phyloP scores from a whole-genome alignment of 768 basidiomycete genomes.

The Psilocybe subaeruginosa region DNA sequence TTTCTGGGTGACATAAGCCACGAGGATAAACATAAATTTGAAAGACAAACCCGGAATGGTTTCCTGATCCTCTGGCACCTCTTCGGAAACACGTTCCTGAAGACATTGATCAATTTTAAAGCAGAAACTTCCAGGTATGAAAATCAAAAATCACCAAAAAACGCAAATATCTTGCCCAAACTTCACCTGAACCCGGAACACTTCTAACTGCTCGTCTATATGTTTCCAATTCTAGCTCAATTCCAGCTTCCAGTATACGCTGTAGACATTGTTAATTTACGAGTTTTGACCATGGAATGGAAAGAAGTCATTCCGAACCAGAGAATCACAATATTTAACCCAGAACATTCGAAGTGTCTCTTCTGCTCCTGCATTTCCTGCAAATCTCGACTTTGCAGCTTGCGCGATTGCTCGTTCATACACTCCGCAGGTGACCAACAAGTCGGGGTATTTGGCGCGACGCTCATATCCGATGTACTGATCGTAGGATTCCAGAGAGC shows the following conservation, averaged over 20 bases:
- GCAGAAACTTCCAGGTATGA: neutral
- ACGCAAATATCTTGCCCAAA: constrained; percentile 80
- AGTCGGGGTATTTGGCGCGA: constrained; percentile 59
- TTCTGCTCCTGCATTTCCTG: constrained; percentile 58
- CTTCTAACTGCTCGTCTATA: constrained; percentile 68
- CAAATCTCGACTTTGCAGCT: constrained; percentile 61
- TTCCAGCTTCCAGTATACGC: constrained; percentile 50
- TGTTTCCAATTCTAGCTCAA: constrained; percentile 42
- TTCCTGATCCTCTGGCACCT: constrained; percentile 31
- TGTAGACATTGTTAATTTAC: constrained; percentile 22
- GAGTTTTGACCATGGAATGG: neutral
- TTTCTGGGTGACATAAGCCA: constrained; percentile 39
- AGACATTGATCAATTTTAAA: constrained; percentile 4
- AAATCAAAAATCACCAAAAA: constrained; percentile 50
- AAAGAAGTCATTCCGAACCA: constrained; percentile 46
- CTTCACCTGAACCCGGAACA: constrained; percentile 74
- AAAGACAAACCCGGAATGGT: constrained; percentile 30
- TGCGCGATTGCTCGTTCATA: constrained; percentile 81
- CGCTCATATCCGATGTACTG: constrained; percentile 68
- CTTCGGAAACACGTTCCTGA: constrained; percentile 44
- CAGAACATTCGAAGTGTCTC: constrained; percentile 68
- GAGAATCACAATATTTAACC: constrained; percentile 70
- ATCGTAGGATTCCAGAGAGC: constrained; percentile 62
- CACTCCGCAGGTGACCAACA: constrained; percentile 55
- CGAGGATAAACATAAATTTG: constrained; percentile 7